Conservation (phyloP, 345 rosid genomes). For the Ceriops decandra region DNA sequence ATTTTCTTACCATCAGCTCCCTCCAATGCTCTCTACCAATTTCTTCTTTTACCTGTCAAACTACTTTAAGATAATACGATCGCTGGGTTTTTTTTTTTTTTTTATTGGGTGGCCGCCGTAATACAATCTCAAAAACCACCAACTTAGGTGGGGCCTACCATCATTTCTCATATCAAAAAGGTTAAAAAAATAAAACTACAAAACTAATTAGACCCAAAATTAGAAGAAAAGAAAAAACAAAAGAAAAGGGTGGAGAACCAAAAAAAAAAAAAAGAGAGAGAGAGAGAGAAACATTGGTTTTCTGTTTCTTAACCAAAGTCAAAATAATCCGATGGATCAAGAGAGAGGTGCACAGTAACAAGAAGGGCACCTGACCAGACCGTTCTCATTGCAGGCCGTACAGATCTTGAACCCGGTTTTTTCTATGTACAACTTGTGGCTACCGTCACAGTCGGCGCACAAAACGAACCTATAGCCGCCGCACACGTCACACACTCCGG, state of each 20-base stretch:
- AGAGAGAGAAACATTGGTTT: background rate
- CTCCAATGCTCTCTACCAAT: no score
- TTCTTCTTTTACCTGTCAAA: no score
- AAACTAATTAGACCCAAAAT: no score
- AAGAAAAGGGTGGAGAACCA: background rate
- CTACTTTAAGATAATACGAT: no score
- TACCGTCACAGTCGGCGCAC: slow-evolving; percentile 66
- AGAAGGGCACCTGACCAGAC: slow-evolving; percentile 80
- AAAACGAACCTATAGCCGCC: slow-evolving; percentile 64
- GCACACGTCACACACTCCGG: slow-evolving; percentile 52
- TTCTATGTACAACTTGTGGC: slow-evolving; percentile 68
- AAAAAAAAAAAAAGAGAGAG: background rate
- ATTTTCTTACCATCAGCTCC: no score
- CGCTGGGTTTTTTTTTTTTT: no score
- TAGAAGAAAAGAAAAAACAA: background rate
- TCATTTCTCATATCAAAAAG: no score
- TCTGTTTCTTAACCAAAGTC: background rate
- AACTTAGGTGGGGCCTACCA: no score
- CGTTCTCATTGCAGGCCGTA: slow-evolving; percentile 74
- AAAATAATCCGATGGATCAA: background rate
- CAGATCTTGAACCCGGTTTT: slow-evolving; percentile 66
- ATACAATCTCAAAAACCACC: no score
- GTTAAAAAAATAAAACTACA: no score
- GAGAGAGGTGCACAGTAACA: slow-evolving; percentile 36
- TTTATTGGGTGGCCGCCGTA: no score